Conservation (phyloP, 2,329 filamentous ascomycete genomes). For the Cercospora canescens region DNA sequence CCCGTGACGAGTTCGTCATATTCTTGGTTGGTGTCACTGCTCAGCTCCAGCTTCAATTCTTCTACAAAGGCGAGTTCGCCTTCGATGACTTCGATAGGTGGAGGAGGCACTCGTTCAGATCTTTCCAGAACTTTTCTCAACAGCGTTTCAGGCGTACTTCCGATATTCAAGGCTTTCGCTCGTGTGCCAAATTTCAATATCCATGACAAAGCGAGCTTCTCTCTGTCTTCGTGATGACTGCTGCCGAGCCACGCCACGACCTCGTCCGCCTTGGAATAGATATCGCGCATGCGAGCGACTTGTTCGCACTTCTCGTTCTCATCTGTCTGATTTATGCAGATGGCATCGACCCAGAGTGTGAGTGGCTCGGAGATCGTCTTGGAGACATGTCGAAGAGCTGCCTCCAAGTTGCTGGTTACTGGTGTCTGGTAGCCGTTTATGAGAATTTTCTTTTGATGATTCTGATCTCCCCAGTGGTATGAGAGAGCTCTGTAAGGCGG, state of each 20-base stretch:
- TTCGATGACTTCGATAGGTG: too few species aligned
- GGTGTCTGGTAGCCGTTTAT: neutral
- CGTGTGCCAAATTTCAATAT: neutral
- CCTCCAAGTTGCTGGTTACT: neutral
- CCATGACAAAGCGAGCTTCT: neutral
- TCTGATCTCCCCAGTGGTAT: constrained; percentile 4
- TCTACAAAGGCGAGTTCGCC: neutral
- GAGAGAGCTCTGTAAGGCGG: neutral
- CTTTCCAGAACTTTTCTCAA: neutral
- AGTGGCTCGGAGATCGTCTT: neutral
- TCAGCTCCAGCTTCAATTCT: neutral
- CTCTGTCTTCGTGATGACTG: neutral
- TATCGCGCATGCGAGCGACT: constrained; percentile 9
- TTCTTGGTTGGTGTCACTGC: neutral
- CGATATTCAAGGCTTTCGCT: neutral
- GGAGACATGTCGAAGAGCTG: neutral
- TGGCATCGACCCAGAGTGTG: neutral
- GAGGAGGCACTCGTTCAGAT: neutral
- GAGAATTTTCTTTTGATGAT: neutral
- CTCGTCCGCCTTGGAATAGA: neutral
- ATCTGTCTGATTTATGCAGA: constrained; percentile 13
- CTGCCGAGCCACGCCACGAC: constrained; percentile 1
- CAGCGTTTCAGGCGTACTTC: neutral
- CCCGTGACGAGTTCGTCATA: neutral
- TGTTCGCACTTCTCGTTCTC: constrained; percentile 7